A percentile compares a stretch with the other conserved stretches of the same genome.
Evolutionary conservation across 2,329 filamentous ascomycete species (phyloP).

Genomic region (Aphanocladium album): DNA sequence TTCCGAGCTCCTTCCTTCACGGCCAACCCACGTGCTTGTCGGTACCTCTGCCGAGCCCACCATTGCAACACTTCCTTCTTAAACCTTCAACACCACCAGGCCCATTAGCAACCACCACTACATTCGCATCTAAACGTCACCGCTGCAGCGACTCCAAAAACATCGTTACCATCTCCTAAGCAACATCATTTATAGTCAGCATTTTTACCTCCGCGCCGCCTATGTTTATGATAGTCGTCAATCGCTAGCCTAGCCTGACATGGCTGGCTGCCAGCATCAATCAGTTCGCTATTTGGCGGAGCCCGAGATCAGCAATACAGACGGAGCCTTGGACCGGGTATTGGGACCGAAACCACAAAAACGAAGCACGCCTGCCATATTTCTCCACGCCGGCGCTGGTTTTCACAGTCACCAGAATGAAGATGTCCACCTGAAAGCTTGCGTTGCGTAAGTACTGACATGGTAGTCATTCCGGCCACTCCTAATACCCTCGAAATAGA

Average conservation of each 20-base stretch:
- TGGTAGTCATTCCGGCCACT: neutral
- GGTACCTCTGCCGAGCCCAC: neutral
- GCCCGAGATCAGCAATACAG: constrained; percentile 39
- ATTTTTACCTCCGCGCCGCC: constrained; percentile 1
- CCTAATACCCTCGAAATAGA: constrained; percentile 38
- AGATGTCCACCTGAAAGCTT: constrained; percentile 74
- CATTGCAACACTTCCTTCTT: neutral
- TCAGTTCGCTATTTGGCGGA: constrained; percentile 39
- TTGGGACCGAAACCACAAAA: constrained; percentile 30
- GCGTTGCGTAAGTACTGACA: constrained; percentile 66
- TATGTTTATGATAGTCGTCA: constrained; percentile 1
- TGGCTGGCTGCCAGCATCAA: constrained; percentile 27
- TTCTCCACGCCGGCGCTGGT: constrained; percentile 91
- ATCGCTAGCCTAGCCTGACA: constrained; percentile 20
- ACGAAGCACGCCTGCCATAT: constrained; percentile 64
- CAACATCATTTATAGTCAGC: neutral
- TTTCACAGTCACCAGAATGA: constrained; percentile 90
- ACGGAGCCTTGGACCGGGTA: constrained; percentile 38
- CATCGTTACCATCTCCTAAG: neutral
- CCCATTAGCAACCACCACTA: neutral
- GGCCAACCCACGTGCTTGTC: neutral
- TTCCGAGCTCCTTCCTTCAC: constrained; percentile 8
- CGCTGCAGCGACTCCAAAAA: neutral
- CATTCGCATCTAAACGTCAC: neutral
- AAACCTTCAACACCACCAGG: neutral